Percentiles rank a stretch among this genome's conserved stretches.
Conservation (phyloP, 2,329 filamentous ascomycete species). For the Cladosporium sp. region DNA sequence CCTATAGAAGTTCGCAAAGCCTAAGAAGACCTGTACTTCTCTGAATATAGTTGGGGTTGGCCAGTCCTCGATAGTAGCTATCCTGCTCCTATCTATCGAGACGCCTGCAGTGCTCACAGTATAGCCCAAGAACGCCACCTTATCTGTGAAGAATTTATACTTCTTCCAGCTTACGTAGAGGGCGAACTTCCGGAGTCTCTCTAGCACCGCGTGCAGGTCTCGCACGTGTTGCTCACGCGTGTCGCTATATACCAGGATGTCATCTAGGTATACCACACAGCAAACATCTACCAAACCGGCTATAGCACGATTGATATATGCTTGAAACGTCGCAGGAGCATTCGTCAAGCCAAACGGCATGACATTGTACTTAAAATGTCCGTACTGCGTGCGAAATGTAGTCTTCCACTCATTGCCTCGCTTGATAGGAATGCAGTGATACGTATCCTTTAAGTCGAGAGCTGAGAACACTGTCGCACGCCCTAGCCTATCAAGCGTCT, state of each 20-base stretch:
- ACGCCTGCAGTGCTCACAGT: slow-evolving; percentile 30
- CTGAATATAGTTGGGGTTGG: neutral
- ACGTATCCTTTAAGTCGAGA: neutral
- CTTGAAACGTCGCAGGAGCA: too few relatives aligned
- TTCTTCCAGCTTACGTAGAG: slow-evolving; percentile 24
- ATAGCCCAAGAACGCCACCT: slow-evolving; percentile 36
- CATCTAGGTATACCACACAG: too few relatives aligned
- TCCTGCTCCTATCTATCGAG: slow-evolving; percentile 30
- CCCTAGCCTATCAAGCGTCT: neutral
- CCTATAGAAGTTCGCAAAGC: neutral
- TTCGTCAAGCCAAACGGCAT: too few relatives aligned
- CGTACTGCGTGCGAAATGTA: slow-evolving; percentile 23
- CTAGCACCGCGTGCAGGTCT: neutral
- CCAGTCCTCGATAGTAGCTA: slow-evolving; percentile 27
- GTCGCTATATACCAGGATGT: too few relatives aligned
- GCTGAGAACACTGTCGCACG: neutral
- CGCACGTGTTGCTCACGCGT: slow-evolving; percentile 23
- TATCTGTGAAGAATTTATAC: slow-evolving; percentile 32
- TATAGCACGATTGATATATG: slow-evolving; percentile 32
- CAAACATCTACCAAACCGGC: slow-evolving; percentile 2
- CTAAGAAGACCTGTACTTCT: neutral
- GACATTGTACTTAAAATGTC: too few relatives aligned
- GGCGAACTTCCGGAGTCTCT: neutral
- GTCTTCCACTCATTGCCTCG: neutral
- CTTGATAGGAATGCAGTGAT: neutral